Base-by-base conservation (phyloP, 2,329 filamentous ascomycete genomes). In the Ascochyta pisi region DNA sequence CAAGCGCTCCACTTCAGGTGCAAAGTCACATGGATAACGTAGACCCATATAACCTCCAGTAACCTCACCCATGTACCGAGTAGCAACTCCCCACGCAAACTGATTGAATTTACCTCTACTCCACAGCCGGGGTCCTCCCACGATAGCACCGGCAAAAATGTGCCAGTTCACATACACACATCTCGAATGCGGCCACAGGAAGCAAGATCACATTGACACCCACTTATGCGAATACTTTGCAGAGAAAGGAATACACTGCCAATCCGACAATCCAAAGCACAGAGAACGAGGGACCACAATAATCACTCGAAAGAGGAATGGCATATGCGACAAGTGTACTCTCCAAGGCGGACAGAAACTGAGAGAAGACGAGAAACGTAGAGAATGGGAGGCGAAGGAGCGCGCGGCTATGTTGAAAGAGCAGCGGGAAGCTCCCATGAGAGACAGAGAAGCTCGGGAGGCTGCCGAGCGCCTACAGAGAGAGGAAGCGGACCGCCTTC, bases 151-250 rank as follows among this genome's bases (percentile, higher is more conserved):
- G 44, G n/a, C 15, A 12, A 13, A 31, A 13, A 70, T 69, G 66
- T 70, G 67, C 50, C 61, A 57, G 24, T 68, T 63, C 37, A 67
- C 62, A 44, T 66, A 44, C 35, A 58, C 39, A 43, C 50, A 54
- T 40, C 53, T 60, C 16, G 63, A 68, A 19, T 67, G 66, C 45
- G 63, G 63, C 7, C 66, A 70, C 27, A 52, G 55, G 9, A 45
- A 44, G 8, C 50, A 61, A 38, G 66, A 70, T 29, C 54, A 65
- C 27, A 61, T 64, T 26, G 61, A 65, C 34, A 57, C 58, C 29
- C 38, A 42, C 31, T 46, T 49, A 19, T 68, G 66, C 54, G 38
- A 50, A 37, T 57, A 65, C 22, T 66, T 58, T 26, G 39, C 57
- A 22, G 45, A 44, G 12, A 62, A 44, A 6, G 54, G 37, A 1